Base-by-base conservation (phyloP, 2,329 filamentous ascomycete genomes). In the Aspergillus persii region DNA sequence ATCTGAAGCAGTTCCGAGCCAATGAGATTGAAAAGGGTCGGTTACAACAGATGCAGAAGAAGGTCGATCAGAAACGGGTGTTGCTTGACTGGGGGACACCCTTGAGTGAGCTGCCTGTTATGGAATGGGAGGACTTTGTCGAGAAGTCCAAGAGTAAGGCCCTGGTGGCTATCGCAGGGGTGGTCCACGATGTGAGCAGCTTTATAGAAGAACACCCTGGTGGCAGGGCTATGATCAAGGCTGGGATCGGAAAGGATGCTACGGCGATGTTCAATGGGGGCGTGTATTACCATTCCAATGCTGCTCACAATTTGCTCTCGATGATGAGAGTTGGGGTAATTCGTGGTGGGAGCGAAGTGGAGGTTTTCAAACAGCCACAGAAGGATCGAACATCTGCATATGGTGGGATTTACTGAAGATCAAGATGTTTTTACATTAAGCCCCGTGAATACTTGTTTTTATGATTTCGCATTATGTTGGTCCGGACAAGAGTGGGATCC, bases 1-100 rank as follows among this genome's bases (percentile, higher is more conserved):
- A 64, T 15, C 41, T 65, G 5, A 62, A 60, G 23, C 26, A 53
- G 15, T 64, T 62, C 31, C 50, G 47, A 0, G 50, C 52, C 3
- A 62, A 62, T 30, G 63, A 65, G 23, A 64, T 64, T 12, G 58
- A 64, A 9, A 65, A 65, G 51, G 58, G 60, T 2, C 51, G 57
- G 8, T n/a, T 64, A 15, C 60, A 62, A 23, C 61, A 64, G 49
- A n/a, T 52, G 39, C 61, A 61, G 23, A 59, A 61, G 44, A 55
- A 53, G 31, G 18, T 65, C 0, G 60, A 61, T 27, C 23, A 29
- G n/a, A 39, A 53, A 7, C 49, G 55, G 36, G 44, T 7, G 8
- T 47, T 41, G 36, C 36, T 41, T 6, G 12, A 41, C n/a, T 41
- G 36, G 36, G 36, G 36, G 12, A 41, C 36, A 41, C 36, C 36